Evolutionary conservation across 2,329 filamentous ascomycete species (phyloP).

Genomic region (Hortaea sp.): DNA sequence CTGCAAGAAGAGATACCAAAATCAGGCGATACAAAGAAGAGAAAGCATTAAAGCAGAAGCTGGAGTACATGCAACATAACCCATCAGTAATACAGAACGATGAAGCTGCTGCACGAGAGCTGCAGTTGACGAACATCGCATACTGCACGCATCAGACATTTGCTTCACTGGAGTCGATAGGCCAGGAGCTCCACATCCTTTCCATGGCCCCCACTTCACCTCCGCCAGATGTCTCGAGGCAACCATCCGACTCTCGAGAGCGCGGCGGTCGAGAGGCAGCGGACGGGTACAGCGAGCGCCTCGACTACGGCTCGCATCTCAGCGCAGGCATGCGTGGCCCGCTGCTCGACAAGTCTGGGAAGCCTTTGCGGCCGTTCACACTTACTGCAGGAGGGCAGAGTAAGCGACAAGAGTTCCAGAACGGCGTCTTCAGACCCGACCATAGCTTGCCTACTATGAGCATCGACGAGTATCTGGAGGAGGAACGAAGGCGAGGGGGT

Average conservation of each 20-base stretch:
- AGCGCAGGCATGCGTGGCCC: slow-evolving; percentile 46
- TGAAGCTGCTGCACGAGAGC: slow-evolving; percentile 69
- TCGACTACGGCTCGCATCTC: slow-evolving; percentile 57
- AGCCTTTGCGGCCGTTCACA: slow-evolving; percentile 84
- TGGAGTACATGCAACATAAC: slow-evolving; percentile 59
- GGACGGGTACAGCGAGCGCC: slow-evolving; percentile 59
- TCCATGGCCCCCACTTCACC: slow-evolving; percentile 55
- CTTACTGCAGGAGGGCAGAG: slow-evolving; percentile 46
- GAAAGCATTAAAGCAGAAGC: slow-evolving; percentile 70
- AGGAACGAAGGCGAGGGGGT: slow-evolving; percentile 72
- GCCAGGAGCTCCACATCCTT: slow-evolving; percentile 74
- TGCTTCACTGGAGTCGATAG: slow-evolving; percentile 75
- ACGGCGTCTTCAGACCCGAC: slow-evolving; percentile 77
- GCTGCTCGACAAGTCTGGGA: slow-evolving; percentile 66
- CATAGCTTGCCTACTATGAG: slow-evolving; percentile 96
- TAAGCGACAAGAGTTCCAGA: slow-evolving; percentile 58
- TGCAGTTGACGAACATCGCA: slow-evolving; percentile 66
- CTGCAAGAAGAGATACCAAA: slow-evolving; percentile 67
- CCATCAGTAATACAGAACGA: slow-evolving; percentile 58
- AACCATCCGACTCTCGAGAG: slow-evolving; percentile 35
- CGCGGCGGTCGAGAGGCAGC: slow-evolving; percentile 31
- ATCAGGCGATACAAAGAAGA: slow-evolving; percentile 78
- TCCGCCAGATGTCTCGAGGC: slow-evolving; percentile 28
- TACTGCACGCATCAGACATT: slow-evolving; percentile 72
- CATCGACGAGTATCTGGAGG: slow-evolving; percentile 94